Conservation (phyloP, 257 asterid genomes). For the Solanum infundibuliforme region DNA sequence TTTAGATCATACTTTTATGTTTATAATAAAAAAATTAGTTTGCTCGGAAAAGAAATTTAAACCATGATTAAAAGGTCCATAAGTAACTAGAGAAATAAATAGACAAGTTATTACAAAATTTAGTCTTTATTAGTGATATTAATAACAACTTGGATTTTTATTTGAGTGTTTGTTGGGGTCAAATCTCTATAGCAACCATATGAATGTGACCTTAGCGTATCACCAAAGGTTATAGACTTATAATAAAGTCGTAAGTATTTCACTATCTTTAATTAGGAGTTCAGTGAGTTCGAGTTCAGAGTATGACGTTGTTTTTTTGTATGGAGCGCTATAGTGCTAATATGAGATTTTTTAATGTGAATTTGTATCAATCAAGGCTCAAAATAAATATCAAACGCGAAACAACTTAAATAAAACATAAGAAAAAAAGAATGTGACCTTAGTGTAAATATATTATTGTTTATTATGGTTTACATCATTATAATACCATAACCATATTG, state of each 20-base stretch:
- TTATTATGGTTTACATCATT: neutral
- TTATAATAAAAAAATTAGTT: no score
- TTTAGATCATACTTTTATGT: no score
- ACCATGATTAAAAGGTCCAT: neutral
- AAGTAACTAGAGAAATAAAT: neutral
- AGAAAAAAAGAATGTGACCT: neutral
- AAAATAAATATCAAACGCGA: no score
- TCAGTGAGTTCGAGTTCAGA: accelerated
- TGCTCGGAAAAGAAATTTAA: no score
- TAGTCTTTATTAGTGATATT: neutral
- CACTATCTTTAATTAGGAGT: neutral
- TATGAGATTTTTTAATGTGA: no score
- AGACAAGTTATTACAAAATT: neutral
- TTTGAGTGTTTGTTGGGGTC: constrained; percentile 20
- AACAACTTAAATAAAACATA: no score
- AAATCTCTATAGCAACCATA: neutral
- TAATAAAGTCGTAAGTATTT: neutral
- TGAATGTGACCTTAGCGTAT: constrained; percentile 2
- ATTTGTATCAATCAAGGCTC: no score
- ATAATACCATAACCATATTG: neutral
- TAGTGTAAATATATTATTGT: neutral
- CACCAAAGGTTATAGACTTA: neutral
- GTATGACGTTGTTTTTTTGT: neutral
- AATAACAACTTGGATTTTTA: neutral
- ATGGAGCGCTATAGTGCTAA: no score